Conservation (phyloP, 2,329 filamentous ascomycete genomes). For the Sporothrix dimorphospora region DNA sequence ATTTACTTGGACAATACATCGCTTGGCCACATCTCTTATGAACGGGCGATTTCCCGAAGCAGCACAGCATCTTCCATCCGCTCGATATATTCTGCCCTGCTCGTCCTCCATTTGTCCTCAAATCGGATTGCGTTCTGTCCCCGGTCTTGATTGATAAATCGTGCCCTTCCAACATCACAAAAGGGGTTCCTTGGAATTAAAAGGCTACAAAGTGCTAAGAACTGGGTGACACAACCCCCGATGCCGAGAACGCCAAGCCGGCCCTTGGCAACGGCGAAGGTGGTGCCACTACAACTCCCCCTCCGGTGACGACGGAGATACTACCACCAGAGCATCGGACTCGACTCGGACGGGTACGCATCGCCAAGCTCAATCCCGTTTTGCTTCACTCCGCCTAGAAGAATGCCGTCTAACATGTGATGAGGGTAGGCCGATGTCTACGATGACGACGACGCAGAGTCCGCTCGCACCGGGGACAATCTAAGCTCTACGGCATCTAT, state of each 20-base stretch:
- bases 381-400: neutral
- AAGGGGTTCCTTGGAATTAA: too few relatives aligned
- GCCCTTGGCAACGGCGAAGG: neutral
- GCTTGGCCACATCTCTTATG: neutral
- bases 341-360: neutral
- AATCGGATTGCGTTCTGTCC: neutral
- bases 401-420: neutral
- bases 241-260: neutral
- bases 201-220: neutral
- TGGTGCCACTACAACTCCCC: neutral
- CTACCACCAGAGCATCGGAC: constrained; percentile 16
- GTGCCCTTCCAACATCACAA: too few relatives aligned
- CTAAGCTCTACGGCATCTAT: constrained; percentile 39
- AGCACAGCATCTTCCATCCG: neutral
- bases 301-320: neutral
- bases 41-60: neutral
- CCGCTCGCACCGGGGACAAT: constrained; percentile 20
- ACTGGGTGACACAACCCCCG: neutral
- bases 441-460: constrained; percentile 24
- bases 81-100: neutral
- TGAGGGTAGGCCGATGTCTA: neutral
- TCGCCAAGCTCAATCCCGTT: neutral
- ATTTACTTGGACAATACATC: neutral
- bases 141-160: too few relatives aligned
- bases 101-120: neutral